A percentile compares a stretch with the other conserved stretches of the same genome.
phyloP scores from a whole-genome alignment of 352 stramenopile species.

The Globisporangium radiosum region DNA sequence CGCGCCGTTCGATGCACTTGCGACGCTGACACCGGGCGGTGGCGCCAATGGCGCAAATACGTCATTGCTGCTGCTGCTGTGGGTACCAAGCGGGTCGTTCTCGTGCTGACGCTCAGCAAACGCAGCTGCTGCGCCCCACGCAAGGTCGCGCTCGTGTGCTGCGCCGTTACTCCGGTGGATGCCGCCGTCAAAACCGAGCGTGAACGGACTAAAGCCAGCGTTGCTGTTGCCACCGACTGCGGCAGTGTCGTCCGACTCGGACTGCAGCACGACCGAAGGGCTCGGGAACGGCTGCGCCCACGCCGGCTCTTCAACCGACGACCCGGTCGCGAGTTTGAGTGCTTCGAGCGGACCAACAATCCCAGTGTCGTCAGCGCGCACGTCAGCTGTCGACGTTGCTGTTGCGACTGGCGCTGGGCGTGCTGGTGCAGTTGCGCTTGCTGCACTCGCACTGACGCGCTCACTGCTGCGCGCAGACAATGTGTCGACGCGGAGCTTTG shows the following conservation, averaged over 20 bases:
- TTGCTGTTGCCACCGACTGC: constrained; percentile 14
- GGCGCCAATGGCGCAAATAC: constrained; percentile 6
- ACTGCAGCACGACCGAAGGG: constrained; percentile 23
- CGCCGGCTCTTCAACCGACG: constrained; percentile 49
- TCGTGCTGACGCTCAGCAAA: constrained; percentile 5
- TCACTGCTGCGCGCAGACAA: neutral
- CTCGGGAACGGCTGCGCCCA: constrained; percentile 69
- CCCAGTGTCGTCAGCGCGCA: constrained; percentile 10
- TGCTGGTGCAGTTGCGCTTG: neutral
- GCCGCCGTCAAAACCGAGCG: constrained; percentile 60
- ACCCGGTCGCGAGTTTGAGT: constrained; percentile 58
- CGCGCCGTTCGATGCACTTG: constrained; percentile 9
- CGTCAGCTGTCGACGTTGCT: neutral
- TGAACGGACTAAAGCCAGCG: constrained; percentile 66
- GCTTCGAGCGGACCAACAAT: constrained; percentile 60
- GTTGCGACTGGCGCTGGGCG: constrained; percentile 5
- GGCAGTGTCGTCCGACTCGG: constrained; percentile 18
- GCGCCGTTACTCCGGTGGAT: constrained; percentile 34
- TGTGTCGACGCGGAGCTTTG: constrained; percentile 48
- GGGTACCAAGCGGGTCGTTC: constrained; percentile 3
- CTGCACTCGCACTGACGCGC: too few relatives aligned
- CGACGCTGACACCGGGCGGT: neutral
- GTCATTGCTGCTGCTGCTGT: constrained; percentile 1
- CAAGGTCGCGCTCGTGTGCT: constrained; percentile 15
- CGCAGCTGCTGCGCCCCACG: constrained; percentile 20